A percentile compares a stretch with the other conserved stretches of the same genome.
Evolutionary conservation across 768 basidiomycete species (phyloP).

Genomic region (Mycena galopus): DNA sequence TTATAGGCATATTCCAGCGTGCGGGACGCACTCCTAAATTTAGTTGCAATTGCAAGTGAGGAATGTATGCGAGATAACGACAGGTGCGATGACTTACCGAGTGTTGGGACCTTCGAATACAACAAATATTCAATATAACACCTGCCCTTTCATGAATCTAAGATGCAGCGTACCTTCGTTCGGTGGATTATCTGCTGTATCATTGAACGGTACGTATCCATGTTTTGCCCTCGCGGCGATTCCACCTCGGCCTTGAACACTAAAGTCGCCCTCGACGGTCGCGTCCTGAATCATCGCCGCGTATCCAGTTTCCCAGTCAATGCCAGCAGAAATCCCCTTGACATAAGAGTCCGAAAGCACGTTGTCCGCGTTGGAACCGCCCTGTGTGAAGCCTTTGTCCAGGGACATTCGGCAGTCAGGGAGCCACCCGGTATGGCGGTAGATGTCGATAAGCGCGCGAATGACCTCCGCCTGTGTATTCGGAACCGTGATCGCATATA

Average conservation of each 20-base stretch:
- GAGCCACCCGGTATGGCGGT: conserved; percentile 41
- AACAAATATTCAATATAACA: too few relatives aligned
- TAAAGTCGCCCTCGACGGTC: conserved; percentile 32
- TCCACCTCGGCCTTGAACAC: conserved; percentile 30
- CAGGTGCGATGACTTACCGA: background rate
- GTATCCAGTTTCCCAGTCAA: conserved; percentile 42
- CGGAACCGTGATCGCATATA: conserved; percentile 33
- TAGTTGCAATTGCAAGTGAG: too few relatives aligned
- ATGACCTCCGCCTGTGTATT: conserved; percentile 39
- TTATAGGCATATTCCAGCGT: conserved; percentile 35
- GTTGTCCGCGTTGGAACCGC: conserved; percentile 44
- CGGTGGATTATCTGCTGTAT: conserved; percentile 28
- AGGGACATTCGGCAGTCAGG: conserved; percentile 46
- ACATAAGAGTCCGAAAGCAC: conserved; percentile 43
- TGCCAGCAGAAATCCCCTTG: conserved; percentile 42
- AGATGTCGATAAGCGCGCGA: conserved; percentile 43
- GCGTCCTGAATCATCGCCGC: conserved; percentile 41
- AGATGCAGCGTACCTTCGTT: too few relatives aligned
- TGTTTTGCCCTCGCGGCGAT: conserved; percentile 13
- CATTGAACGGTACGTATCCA: conserved; percentile 29
- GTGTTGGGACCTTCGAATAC: conserved; percentile 35
- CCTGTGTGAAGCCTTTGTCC: conserved; percentile 44
- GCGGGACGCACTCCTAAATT: conserved; percentile 34
- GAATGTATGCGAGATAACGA: background rate
- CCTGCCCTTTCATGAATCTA: too few relatives aligned